Evolutionary conservation across 106 monocot species (phyloP), one percentile per base, ranked within the genome.

Genomic region (Allium sativum): DNA sequence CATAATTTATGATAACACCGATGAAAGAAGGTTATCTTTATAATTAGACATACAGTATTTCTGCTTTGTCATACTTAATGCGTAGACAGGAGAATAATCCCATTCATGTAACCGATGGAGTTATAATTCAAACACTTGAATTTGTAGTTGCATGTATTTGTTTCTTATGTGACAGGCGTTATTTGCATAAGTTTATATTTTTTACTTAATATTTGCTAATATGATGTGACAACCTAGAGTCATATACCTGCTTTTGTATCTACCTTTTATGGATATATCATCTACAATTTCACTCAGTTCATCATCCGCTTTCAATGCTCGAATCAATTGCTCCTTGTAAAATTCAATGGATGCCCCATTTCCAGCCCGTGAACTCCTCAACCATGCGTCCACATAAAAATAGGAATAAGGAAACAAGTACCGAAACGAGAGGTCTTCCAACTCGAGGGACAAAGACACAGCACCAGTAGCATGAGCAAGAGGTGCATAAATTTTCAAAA

Each of bases 401-500:
- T 96, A 91, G 17, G 96, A 90, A 68, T 73, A 67, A 1, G 96
- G 96, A 56, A 96, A 96, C 73, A 96, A 76, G 66, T 82, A 80
- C 10, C 72, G 76, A 52, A 96, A 96, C 7, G 96, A 87, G 57
- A 96, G 81, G 51, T 96, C 96, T 65, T 96, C 90, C 42, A 91
- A 53, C 72, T 96, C 90, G 20, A 76, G 59, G 7, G 96, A 96
- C 42, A 96, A 69, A 10, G 87, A 47, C 59, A 78, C 78, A 3
- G 78, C 77, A 31, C 96, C 96, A 16, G 91, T 69, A 67, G 96
- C 84, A 76, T 96, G 87, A 0, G 96, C 96, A 45, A 95, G 73
- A 40, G 96, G 96, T 40, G 96, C 90, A 78, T 87, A 91, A 48
- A 96, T 84, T 68, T 87, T 91, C 71, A 96, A 50, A 60, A 82